These are phyloP conservation scores for Pythium guiyangense DNA, from an alignment of 352 stramenopile species.

Conservation along the genomic window DNA sequence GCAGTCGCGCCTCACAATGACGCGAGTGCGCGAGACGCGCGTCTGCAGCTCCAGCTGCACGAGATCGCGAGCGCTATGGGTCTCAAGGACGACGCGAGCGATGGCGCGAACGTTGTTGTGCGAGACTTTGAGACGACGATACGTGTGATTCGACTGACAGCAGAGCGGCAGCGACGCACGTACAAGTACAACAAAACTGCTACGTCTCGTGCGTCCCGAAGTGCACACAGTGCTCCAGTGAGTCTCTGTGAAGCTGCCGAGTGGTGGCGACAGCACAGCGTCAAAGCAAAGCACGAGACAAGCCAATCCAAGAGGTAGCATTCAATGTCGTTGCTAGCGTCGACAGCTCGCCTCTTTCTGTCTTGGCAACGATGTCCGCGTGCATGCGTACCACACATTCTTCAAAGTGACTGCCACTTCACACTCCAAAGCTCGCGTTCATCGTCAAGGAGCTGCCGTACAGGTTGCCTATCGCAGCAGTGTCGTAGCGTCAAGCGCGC, in stretches of 20 bases:
- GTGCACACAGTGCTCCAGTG: constrained; percentile 9
- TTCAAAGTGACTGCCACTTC: no score
- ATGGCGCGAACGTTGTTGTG: not conserved
- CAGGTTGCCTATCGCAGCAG: no score
- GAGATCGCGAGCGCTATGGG: constrained; percentile 30
- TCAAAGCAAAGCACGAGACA: constrained; percentile 3
- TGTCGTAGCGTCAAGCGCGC: no score
- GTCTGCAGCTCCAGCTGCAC: constrained; percentile 14
- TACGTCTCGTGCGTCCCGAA: not conserved
- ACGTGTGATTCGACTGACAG: constrained; percentile 3
- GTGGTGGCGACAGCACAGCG: constrained; percentile 37
- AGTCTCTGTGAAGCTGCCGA: constrained; percentile 37
- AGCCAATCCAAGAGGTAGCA: not conserved
- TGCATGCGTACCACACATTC: no score
- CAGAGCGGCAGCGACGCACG: constrained; percentile 12
- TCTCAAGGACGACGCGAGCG: not conserved
- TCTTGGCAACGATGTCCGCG: no score
- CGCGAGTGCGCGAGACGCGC: not conserved
- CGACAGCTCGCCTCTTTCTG: no score
- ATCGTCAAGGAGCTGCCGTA: no score
- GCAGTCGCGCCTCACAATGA: not conserved
- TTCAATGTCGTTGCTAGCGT: no score
- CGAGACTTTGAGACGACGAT: not conserved
- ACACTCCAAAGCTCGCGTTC: no score
- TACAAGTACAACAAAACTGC: constrained; percentile 7